A percentile compares a stretch with the other conserved stretches of the same genome.
These are phyloP conservation scores for Radiomyces spectabilis DNA, from an alignment of 192 early-diverging fungal genomes.

Conservation along the genomic window DNA sequence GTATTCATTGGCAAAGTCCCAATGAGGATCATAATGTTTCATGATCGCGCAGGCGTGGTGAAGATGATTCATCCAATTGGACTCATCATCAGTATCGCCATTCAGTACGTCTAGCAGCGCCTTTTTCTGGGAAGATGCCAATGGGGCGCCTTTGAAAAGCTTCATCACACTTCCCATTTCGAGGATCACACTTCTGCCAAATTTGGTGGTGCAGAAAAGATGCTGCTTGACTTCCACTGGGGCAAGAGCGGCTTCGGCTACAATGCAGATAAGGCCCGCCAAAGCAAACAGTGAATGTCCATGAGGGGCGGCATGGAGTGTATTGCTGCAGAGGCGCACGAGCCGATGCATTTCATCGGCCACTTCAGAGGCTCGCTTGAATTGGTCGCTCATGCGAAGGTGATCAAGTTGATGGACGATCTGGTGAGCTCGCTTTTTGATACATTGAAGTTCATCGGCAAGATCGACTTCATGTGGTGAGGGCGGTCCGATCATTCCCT, in stretches of 20 bases:
- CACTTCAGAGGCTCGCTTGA: slow-evolving; percentile 6
- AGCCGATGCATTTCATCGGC: neutral
- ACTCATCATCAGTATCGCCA: too few species aligned
- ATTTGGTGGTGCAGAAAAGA: slow-evolving; percentile 10
- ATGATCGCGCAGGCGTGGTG: too few species aligned
- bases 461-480: too few species aligned
- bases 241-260: neutral
- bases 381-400: slow-evolving; percentile 11
- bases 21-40: neutral
- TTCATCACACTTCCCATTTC: slow-evolving; percentile 13
- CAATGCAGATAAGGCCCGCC: neutral
- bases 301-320: neutral
- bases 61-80: too few species aligned
- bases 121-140: too few species aligned
- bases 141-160: too few species aligned
- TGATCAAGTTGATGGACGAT: slow-evolving; percentile 5
- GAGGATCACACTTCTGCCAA: slow-evolving; percentile 15
- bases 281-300: neutral
- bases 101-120: too few species aligned
- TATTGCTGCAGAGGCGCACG: neutral
- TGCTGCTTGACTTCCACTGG: slow-evolving; percentile 14
- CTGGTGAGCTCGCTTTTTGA: neutral
- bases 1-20: neutral
- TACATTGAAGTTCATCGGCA: neutral
- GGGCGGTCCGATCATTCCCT: too few species aligned